These are phyloP conservation scores for Scopulariopsis brevicaulis DNA, from an alignment of 2,329 filamentous ascomycete genomes.

Conservation along the genomic window DNA sequence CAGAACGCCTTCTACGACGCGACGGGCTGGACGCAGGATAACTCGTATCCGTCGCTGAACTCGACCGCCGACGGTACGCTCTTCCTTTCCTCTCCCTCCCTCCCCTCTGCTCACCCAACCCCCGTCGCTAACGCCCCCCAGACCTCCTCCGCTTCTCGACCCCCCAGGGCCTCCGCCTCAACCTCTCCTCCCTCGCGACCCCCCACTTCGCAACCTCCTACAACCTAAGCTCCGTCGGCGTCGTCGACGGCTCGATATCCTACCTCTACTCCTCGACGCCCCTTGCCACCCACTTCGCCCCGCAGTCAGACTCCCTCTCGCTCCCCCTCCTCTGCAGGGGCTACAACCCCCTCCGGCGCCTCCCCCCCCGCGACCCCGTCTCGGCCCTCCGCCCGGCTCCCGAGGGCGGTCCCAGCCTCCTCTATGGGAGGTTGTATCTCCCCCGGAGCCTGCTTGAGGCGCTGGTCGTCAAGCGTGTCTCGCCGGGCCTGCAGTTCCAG, in stretches of 20 bases:
- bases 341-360: slow-evolving; percentile 66
- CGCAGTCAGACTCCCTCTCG: slow-evolving; percentile 62
- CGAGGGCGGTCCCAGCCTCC: slow-evolving; percentile 37
- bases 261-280: slow-evolving; percentile 90
- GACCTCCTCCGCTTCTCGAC: slow-evolving; percentile 82
- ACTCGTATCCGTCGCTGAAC: slow-evolving; percentile 81
- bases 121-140: slow-evolving; percentile 20
- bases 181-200: slow-evolving; percentile 82
- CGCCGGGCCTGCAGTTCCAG: slow-evolving; percentile 67
- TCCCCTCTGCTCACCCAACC: neutral
- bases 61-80: slow-evolving; percentile 64
- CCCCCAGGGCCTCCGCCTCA: slow-evolving; percentile 72
- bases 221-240: slow-evolving; percentile 74
- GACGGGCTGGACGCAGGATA: slow-evolving; percentile 83
- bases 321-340: slow-evolving; percentile 69
- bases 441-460: slow-evolving; percentile 81
- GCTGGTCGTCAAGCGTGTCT: slow-evolving; percentile 67
- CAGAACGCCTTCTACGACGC: slow-evolving; percentile 81
- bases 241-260: slow-evolving; percentile 93
- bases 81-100: neutral
- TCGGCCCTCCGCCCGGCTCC: slow-evolving; percentile 11
- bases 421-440: slow-evolving; percentile 72
- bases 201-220: slow-evolving; percentile 93
- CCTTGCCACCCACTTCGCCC: slow-evolving; percentile 51
- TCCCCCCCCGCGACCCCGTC: slow-evolving; percentile 22